phyloP scores from a whole-genome alignment of 1,284 basidiomycete species.

The Trichosporon coremiiforme region DNA sequence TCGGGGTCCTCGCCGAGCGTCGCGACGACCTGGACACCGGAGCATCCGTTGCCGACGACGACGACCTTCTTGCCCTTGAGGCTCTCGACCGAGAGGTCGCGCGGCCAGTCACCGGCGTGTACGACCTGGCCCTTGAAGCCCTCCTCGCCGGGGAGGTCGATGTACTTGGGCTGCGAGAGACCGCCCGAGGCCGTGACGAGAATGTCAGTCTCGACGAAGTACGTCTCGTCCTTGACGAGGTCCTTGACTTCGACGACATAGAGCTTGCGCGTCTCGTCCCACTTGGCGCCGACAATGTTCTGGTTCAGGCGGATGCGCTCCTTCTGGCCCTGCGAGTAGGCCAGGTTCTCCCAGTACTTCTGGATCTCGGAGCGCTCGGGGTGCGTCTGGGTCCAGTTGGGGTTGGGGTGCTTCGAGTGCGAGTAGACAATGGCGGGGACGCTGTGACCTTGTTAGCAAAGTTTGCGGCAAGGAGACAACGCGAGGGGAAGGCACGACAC shows the following conservation, averaged over 20 bases:
- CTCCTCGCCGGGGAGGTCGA: conserved; percentile 31
- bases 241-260: conserved; percentile 30
- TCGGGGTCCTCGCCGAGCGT: conserved; percentile 31
- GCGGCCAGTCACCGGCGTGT: conserved; percentile 39
- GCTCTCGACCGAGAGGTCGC: conserved; percentile 28
- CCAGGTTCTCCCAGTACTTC: conserved; percentile 32
- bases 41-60: conserved; percentile 34
- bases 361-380: conserved; percentile 30
- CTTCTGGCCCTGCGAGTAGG: conserved; percentile 27
- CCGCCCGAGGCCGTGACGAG: conserved; percentile 30
- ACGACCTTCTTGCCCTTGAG: conserved; percentile 32
- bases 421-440: conserved; percentile 29
- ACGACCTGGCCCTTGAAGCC: conserved; percentile 36
- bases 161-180: conserved; percentile 29
- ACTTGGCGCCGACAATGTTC: conserved; percentile 29
- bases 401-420: conserved; percentile 30
- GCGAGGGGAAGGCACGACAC: not conserved
- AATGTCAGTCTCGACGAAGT: conserved; percentile 25
- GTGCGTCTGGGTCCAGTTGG: conserved; percentile 30
- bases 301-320: conserved; percentile 30
- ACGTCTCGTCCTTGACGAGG: conserved; percentile 26
- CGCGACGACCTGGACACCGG: conserved; percentile 30
- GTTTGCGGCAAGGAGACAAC: not conserved
- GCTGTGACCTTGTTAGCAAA: conserved; percentile 24
- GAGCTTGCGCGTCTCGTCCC: conserved; percentile 24